These are phyloP conservation scores for Neostapfia colusana DNA, from an alignment of 176 grass and related monocot species.

Conservation along the genomic window DNA sequence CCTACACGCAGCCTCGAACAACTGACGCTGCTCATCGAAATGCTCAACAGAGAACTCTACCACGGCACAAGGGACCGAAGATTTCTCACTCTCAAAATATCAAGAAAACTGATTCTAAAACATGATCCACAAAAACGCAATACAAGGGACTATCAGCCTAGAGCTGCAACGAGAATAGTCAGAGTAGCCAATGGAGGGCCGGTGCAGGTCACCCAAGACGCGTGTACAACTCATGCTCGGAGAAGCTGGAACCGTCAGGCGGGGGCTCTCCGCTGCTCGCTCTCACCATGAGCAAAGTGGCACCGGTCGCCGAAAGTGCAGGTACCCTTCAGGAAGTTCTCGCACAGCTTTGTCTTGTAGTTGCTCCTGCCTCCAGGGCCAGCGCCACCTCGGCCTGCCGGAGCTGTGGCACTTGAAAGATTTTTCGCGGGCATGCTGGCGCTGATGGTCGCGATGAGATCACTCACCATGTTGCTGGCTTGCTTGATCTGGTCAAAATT, in stretches of 20 bases:
- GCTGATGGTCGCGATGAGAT: conserved; percentile 70
- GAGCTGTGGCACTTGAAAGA: background rate
- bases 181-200: conserved; percentile 18
- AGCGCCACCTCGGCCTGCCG: conserved; percentile 1
- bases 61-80: background rate
- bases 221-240: conserved; percentile 29
- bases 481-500: conserved; percentile 94
- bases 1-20: background rate
- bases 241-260: conserved; percentile 29
- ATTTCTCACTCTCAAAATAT: conserved; percentile 4
- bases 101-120: conserved; percentile 29
- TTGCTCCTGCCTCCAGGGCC: conserved; percentile 52
- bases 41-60: conserved; percentile 19
- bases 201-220: background rate
- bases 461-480: conserved; percentile 76
- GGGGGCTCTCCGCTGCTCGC: conserved; percentile 57
- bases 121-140: conserved; percentile 19
- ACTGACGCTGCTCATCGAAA: background rate
- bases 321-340: conserved; percentile 76
- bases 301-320: conserved; percentile 78
- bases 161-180: conserved; percentile 27
- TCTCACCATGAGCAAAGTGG: conserved; percentile 89
- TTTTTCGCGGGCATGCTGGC: conserved; percentile 36
- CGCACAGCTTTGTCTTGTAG: conserved; percentile 85
- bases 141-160: conserved; percentile 43